Conservation (phyloP, 75 land plant species). For the Selaginella moellendorffii region DNA sequence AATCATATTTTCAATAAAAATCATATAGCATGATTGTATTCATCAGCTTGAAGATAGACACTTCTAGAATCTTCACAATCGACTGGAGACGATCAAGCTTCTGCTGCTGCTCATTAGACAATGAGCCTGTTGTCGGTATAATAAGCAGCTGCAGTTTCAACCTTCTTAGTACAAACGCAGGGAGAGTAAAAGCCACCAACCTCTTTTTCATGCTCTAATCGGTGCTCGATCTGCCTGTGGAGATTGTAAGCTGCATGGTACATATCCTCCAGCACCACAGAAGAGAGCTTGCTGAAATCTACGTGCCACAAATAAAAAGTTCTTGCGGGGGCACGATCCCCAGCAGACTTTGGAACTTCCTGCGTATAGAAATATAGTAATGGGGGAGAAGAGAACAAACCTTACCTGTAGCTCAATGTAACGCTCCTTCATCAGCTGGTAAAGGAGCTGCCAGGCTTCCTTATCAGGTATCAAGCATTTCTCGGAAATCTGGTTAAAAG, state of each 20-base stretch:
- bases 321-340: conserved; percentile 31
- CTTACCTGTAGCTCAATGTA: conserved; percentile 66
- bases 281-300: conserved; percentile 17
- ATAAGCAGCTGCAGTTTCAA: too few species aligned
- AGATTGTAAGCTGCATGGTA: conserved; percentile 65
- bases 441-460: conserved; percentile 42
- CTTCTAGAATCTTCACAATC: conserved; percentile 30
- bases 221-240: conserved; percentile 32
- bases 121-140: too few species aligned
- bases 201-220: conserved; percentile 56
- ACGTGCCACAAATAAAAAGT: conserved; percentile 49
- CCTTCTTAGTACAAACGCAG: too few species aligned
- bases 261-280: conserved; percentile 59
- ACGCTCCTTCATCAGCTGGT: conserved; percentile 55
- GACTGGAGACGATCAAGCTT: conserved; percentile 27
- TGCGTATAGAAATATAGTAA: conserved; percentile 14
- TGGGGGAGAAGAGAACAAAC: not conserved
- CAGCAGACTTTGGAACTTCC: conserved; percentile 30
- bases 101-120: conserved; percentile 23
- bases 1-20: too few species aligned
- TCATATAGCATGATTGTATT: conserved; percentile 57
- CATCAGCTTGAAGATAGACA: conserved; percentile 56
- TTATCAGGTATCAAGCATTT: conserved; percentile 44
- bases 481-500: conserved; percentile 66
- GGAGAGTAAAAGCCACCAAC: too few species aligned